A percentile compares a stretch with the other conserved stretches of the same genome.
Evolutionary conservation across 2,329 filamentous ascomycete genomes (phyloP).

Genomic region (Emmonsiellopsis sp.): DNA sequence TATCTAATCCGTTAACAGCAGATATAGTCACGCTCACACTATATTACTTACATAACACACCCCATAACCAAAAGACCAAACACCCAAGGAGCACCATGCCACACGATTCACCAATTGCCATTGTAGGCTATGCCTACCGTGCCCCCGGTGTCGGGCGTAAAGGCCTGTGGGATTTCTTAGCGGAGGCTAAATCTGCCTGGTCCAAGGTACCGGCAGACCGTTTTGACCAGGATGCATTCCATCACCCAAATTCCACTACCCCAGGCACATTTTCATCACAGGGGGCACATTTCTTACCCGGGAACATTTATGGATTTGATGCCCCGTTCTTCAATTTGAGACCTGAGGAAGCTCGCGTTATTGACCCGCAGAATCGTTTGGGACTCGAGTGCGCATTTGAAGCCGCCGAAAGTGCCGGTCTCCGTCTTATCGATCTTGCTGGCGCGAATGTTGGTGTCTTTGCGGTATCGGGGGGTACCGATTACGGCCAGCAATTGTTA

Average conservation of each 20-base stretch:
- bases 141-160: constrained; percentile 15
- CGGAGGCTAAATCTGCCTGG: constrained; percentile 17
- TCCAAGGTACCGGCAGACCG: not conserved
- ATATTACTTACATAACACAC: too few species aligned
- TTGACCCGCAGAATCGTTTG: constrained; percentile 22
- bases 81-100: too few species aligned
- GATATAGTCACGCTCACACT: too few species aligned
- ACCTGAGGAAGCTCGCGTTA: too few species aligned
- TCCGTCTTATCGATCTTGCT: constrained; percentile 16
- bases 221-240: not conserved
- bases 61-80: too few species aligned
- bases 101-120: constrained; percentile 9
- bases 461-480: too few species aligned
- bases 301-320: constrained; percentile 22
- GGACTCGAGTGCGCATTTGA: constrained; percentile 23
- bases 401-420: constrained; percentile 22
- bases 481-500: constrained; percentile 22
- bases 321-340: constrained; percentile 27
- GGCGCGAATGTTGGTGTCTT: constrained; percentile 22
- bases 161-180: constrained; percentile 14
- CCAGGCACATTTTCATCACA: not conserved
- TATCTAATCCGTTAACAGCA: too few species aligned
- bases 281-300: constrained; percentile 18
- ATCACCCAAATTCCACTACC: not conserved
- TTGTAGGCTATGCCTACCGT: constrained; percentile 19